phyloP scores from a whole-genome alignment of 2,329 filamentous ascomycete species.

The Claviceps arundinis region DNA sequence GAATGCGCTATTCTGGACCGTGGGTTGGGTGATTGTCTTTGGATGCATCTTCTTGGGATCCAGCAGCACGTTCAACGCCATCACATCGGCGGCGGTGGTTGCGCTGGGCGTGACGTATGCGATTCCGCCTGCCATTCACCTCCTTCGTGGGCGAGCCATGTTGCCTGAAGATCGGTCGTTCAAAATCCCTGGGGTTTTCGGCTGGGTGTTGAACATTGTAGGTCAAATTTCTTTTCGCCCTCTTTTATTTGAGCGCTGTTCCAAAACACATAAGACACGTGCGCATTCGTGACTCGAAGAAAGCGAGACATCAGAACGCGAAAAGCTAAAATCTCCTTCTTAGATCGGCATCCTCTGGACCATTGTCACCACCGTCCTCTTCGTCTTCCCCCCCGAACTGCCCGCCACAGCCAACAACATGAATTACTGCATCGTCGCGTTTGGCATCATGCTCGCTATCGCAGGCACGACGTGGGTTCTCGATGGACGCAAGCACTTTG shows the following conservation, averaged over 20 bases:
- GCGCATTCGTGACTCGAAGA: no score
- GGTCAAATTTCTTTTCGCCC: not conserved
- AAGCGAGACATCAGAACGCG: no score
- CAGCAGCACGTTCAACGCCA: constrained; percentile 54
- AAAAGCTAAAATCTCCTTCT: no score
- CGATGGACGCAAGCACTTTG: constrained; percentile 33
- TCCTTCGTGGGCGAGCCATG: constrained; percentile 50
- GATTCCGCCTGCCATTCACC: constrained; percentile 59
- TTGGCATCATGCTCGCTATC: constrained; percentile 33
- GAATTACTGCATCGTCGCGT: constrained; percentile 43
- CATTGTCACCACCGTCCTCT: constrained; percentile 56
- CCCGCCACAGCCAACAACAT: constrained; percentile 55
- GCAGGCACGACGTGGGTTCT: constrained; percentile 30
- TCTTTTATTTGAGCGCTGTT: no score
- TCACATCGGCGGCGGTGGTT: constrained; percentile 60
- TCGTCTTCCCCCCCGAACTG: constrained; percentile 57
- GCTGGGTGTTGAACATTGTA: constrained; percentile 23
- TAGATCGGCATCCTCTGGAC: constrained; percentile 48
- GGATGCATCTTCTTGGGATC: constrained; percentile 60
- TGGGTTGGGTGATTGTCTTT: constrained; percentile 50
- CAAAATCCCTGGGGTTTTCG: constrained; percentile 21
- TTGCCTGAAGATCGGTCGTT: constrained; percentile 38
- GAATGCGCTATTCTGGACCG: constrained; percentile 51
- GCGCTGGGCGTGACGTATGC: constrained; percentile 62
- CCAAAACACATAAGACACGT: no score